Percentiles rank a stretch among this genome's conserved stretches.
phyloP scores from a whole-genome alignment of 352 stramenopile species.

The Pythium plurisporium region DNA sequence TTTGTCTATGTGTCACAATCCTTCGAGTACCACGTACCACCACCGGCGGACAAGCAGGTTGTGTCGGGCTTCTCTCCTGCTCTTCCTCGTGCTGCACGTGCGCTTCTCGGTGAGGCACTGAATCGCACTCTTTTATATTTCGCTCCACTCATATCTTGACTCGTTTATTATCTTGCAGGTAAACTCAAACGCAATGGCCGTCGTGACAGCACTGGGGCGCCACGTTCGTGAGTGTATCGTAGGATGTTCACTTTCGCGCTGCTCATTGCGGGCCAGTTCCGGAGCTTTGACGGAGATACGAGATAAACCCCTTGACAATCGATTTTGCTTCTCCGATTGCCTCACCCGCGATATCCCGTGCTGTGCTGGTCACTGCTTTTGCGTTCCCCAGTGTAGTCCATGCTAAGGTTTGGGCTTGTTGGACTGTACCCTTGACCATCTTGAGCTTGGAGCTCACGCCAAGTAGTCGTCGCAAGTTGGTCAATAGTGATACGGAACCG shows the following conservation, averaged over 20 bases:
- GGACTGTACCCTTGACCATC: constrained; percentile 83
- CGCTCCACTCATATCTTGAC: no score
- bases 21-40: constrained; percentile 67
- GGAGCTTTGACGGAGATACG: constrained; percentile 40
- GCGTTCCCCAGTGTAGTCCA: constrained; percentile 79
- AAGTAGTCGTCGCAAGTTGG: constrained; percentile 65
- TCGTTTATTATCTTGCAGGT: neutral
- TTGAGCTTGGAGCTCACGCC: constrained; percentile 82
- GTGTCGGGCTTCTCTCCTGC: constrained; percentile 35
- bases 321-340: constrained; percentile 79
- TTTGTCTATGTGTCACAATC: constrained; percentile 73
- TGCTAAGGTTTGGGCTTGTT: constrained; percentile 82
- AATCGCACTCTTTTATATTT: neutral
- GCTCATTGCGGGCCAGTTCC: neutral
- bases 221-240: no score
- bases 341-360: constrained; percentile 80
- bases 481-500: constrained; percentile 68
- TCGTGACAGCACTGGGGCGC: constrained; percentile 12
- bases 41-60: constrained; percentile 21
- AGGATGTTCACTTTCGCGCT: no score
- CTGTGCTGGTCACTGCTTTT: constrained; percentile 78
- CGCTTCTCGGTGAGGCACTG: constrained; percentile 16
- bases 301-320: constrained; percentile 74
- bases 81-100: constrained; percentile 20
- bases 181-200: constrained; percentile 23